Evolutionary conservation across 768 basidiomycete species (phyloP), one percentile per base, ranked within the genome.

Genomic region (Cubamyces lactineus): DNA sequence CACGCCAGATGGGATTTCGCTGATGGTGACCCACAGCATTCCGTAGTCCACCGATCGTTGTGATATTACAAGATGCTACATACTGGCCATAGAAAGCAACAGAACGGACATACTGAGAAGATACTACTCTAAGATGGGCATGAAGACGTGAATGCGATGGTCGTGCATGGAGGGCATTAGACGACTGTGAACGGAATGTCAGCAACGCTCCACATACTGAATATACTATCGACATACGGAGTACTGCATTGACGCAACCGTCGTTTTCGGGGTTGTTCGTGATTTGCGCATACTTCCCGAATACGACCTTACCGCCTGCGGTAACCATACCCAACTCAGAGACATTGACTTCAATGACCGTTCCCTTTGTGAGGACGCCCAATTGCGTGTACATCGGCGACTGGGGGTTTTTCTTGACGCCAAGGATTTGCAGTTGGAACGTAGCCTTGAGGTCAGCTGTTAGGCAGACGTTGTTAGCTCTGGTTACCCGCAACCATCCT

Each of bases 341-440:
- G n/a, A 97, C 94, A 70, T 99, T 98, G 69, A 98, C 96, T 74
- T 99, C 97, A 58, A 99, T 89, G 66, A 99, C 88, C 0, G 97
- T 99, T 51, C 97, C 97, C 75, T 98, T 98, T 4, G 97, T 98
- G 78, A 99, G 84, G 40, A 99, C 97, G 53, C 96, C 96, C 42
- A 96, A 85, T 71, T 94, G 92, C 0, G 94, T 95, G 72, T 95
- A 96, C 91, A 96, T 96, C 0, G 97, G 96, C 19, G 95, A 97
- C 73, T 98, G 97, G 24, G 97, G 97, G 71, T 99, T 99, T 81
- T 98, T 98, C 83, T 99, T 99, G 59, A 99, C 97, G 47, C 93
- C 93, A 46, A 99, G 79, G 66, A 99, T 98, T 67, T 96, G 95
- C 5, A 99, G 82, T 74, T 99, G 97, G 85, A 99, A 99, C 4